phyloP scores from a whole-genome alignment of 2,329 filamentous ascomycete species.

The Teratosphaeriaceae sp. region DNA sequence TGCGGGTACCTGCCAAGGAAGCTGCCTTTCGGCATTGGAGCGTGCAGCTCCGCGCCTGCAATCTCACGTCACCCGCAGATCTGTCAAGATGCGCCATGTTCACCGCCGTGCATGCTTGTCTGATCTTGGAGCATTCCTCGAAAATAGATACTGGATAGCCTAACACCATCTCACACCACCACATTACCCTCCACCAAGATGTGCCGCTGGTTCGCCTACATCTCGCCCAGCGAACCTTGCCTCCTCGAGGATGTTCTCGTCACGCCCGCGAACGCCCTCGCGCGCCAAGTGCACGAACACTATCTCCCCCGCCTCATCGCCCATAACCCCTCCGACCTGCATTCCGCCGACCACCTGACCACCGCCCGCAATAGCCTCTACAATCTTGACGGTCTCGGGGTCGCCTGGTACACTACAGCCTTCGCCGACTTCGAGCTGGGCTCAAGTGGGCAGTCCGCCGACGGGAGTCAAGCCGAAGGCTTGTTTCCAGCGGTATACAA shows the following conservation, averaged over 20 bases:
- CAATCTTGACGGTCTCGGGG: constrained; percentile 51
- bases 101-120: too few relatives aligned
- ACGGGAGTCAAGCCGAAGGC: constrained; percentile 24
- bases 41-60: too few relatives aligned
- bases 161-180: background rate
- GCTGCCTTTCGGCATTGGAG: constrained; percentile 61
- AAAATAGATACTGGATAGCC: too few relatives aligned
- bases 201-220: constrained; percentile 54
- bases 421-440: constrained; percentile 35
- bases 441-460: constrained; percentile 19
- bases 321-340: constrained; percentile 38
- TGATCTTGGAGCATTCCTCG: too few relatives aligned
- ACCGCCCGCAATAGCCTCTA: constrained; percentile 46
- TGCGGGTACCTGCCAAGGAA: too few relatives aligned
- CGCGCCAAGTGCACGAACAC: constrained; percentile 45
- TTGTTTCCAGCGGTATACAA: constrained; percentile 39
- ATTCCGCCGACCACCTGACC: constrained; percentile 38
- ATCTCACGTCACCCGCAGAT: too few relatives aligned
- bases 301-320: constrained; percentile 49
- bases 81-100: too few relatives aligned
- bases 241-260: constrained; percentile 51
- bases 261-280: constrained; percentile 36
- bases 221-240: constrained; percentile 47
- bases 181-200: too few relatives aligned
- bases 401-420: constrained; percentile 48